phyloP scores from a whole-genome alignment of 805 yeast species.

The Teunomyces aglyptinius region DNA sequence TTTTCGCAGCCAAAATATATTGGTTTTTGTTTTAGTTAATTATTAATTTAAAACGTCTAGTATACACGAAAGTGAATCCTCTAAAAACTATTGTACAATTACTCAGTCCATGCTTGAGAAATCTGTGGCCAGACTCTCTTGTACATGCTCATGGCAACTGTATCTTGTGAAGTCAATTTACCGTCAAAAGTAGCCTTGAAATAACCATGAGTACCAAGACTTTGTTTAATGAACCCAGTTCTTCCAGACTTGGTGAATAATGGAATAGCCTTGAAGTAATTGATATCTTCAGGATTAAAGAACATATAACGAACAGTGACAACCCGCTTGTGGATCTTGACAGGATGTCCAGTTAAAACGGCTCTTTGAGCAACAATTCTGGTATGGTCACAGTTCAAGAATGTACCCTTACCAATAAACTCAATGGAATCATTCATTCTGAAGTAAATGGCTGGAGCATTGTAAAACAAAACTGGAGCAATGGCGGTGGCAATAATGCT shows the following conservation, averaged over 20 bases:
- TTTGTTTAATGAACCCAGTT: conserved; percentile 90
- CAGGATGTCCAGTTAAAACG: conserved; percentile 89
- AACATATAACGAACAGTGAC: conserved; percentile 97
- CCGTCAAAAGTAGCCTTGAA: conserved; percentile 95
- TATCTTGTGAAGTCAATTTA: conserved; percentile 85
- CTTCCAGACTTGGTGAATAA: conserved; percentile 91
- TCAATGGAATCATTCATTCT: conserved; percentile 55
- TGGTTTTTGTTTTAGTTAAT: not conserved
- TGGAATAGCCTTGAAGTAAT: conserved; percentile 87
- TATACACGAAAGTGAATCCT: conserved; percentile 8
- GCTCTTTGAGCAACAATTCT: conserved; percentile 86
- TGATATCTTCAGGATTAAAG: conserved; percentile 85
- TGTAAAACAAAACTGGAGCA: conserved; percentile 82
- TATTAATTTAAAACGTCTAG: not conserved
- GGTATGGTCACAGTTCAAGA: conserved; percentile 79
- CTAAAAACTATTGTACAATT: conserved; percentile 9
- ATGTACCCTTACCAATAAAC: conserved; percentile 86
- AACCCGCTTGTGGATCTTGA: conserved; percentile 88
- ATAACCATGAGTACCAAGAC: conserved; percentile 97
- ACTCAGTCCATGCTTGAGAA: conserved; percentile 33
- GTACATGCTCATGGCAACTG: conserved; percentile 89
- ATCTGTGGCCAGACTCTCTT: conserved; percentile 88
- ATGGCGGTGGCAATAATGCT: conserved; percentile 77
- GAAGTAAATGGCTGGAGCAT: conserved; percentile 82
- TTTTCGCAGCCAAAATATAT: not conserved